A percentile compares a stretch with the other conserved stretches of the same genome.
Conservation (phyloP, 106 monocot genomes). For the Triglochin maritima region DNA sequence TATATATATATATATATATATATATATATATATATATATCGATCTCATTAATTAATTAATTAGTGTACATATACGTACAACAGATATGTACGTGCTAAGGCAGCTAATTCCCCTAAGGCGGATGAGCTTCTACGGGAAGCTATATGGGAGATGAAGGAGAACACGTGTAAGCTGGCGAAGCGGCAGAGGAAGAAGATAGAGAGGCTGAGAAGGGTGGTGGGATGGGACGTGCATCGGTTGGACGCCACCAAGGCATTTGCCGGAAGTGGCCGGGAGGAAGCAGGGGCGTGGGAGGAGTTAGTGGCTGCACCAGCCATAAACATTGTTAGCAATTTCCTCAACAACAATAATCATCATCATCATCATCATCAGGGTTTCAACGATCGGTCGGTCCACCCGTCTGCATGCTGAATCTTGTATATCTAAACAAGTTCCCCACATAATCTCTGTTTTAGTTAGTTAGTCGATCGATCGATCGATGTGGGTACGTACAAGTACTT, state of each 20-base stretch:
- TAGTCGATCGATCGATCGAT: no score
- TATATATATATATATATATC: no score
- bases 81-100: not conserved
- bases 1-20: no score
- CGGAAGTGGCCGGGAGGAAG: not conserved
- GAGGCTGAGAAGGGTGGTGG: constrained; percentile 18
- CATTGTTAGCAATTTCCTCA: constrained; percentile 26
- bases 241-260: constrained; percentile 50
- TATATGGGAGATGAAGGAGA: constrained; percentile 46
- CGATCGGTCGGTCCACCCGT: not conserved
- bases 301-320: constrained; percentile 9
- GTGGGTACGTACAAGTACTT: no score
- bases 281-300: constrained; percentile 4
- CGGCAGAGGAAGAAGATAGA: constrained; percentile 49
- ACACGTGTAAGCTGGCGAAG: constrained; percentile 42
- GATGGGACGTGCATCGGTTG: constrained; percentile 42
- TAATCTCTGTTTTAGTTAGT: no score
- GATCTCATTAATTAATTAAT: no score
- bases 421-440: not conserved
- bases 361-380: not conserved
- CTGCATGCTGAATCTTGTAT: not conserved
- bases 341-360: not conserved
- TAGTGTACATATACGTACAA: no score
- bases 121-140: constrained; percentile 25
- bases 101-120: not conserved